Base-by-base conservation (phyloP, 2,329 filamentous ascomycete species). In the Neonectria ditissima region DNA sequence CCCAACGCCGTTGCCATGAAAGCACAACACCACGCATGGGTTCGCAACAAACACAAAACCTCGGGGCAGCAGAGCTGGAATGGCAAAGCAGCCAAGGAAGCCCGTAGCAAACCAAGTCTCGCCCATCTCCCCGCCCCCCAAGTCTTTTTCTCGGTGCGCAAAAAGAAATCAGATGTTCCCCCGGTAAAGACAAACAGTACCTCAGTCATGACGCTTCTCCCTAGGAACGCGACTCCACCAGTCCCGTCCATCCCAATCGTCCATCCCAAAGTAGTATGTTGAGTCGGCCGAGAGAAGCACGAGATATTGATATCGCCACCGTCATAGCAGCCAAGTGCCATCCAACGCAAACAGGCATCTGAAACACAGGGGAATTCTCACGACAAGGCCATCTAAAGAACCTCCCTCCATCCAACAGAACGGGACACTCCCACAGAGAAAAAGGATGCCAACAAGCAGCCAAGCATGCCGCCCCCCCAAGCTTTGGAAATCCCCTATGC, bases 1-100 rank as follows among this genome's bases (percentile, higher is more conserved):
- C 73, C 70, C 68, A 74, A 76, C 76, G 70, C 76, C 76, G 62
- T 70, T 78, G 75, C 76, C 71, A 76, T 77, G 73, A 76, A 68
- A 74, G 65, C 71, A 71, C 65, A 70, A 63, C 68, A 66, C 72
- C 66, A 65, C 62, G 53, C 61, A 65, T 67, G 44, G 63, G 52
- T 45, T 59, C 52, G 56, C 45, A 65, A 62, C 57, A 68, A 71
- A 65, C 51, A 55, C 63, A 71, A 56, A 65, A 62, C 58, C 39
- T 72, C 54, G 63, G 67, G 47, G 50, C 54, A 65, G 43, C 66
- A 74, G 68, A 69, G 65, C 65, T 67, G 61, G 60, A 72, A 70
- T 70, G 68, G 59, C 64, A 68, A 63, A 63, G 65, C 59, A 69
- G 64, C 60, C 56, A 66, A 61, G 55, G 53, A 55, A 55, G 59